These are phyloP conservation scores for Lepraria neglecta DNA, from an alignment of 495 filamentous ascomycete species.

Conservation along the genomic window DNA sequence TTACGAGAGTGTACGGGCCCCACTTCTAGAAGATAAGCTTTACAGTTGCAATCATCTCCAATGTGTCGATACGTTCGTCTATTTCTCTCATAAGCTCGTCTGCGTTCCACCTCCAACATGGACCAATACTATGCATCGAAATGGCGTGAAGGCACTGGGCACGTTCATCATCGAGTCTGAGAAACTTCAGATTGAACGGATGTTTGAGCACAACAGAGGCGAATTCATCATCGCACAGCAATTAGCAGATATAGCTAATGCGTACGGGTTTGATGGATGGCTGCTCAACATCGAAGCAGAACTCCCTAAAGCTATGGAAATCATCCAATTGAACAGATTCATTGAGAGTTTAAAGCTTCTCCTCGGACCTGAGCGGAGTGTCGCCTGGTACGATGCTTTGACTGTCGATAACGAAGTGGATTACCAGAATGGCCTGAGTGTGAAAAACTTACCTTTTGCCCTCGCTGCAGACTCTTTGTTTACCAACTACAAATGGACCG, in stretches of 20 bases:
- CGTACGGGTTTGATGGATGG: conserved; percentile 45
- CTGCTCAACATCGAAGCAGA: conserved; percentile 41
- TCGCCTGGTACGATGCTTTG: conserved; percentile 43
- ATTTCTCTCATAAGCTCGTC: conserved; percentile 43
- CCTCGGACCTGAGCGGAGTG: conserved; percentile 27
- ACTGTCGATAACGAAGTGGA: conserved; percentile 36
- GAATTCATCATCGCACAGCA: conserved; percentile 35
- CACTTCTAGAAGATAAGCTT: conserved; percentile 28
- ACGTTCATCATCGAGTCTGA: conserved; percentile 39
- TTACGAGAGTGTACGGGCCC: conserved; percentile 33
- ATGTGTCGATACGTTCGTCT: conserved; percentile 39
- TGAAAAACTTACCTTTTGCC: conserved; percentile 33
- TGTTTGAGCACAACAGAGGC: conserved; percentile 30
- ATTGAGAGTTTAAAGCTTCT: conserved; percentile 29
- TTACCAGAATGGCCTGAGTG: conserved; percentile 40
- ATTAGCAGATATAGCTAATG: conserved; percentile 34
- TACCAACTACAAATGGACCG: conserved; percentile 41
- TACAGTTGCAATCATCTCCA: conserved; percentile 37
- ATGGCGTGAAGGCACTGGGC: conserved; percentile 39
- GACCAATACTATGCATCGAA: conserved; percentile 42
- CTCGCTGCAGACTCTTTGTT: conserved; percentile 32
- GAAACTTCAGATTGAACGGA: conserved; percentile 28
- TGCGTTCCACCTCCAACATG: conserved; percentile 40
- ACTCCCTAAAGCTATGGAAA: conserved; percentile 31
- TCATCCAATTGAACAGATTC: conserved; percentile 30